Evolutionary conservation across 140 eudicot genomes (phyloP), one percentile per base, ranked within the genome.

Genomic region (Erigeron philadelphicus): DNA sequence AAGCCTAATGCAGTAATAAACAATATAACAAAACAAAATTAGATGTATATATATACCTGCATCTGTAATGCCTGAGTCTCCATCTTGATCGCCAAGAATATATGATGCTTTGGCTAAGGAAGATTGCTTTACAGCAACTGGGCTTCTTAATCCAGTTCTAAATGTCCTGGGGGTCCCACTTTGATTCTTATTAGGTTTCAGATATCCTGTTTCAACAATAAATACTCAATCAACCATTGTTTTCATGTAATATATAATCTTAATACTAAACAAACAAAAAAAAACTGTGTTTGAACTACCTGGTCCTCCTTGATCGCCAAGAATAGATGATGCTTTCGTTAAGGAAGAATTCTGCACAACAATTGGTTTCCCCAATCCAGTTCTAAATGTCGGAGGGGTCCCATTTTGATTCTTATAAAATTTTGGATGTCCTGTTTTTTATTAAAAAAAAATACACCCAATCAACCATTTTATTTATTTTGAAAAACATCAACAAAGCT

Each of bases 301-400:
- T 47, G 6, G 23, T 68, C 75, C 80, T 68, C 75, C 66, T 49
- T 65, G 57, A 73, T 76, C 83, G 35, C 82, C 84, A 47, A 84
- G 83, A 75, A 87, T 67, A 46, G 86, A 73, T 41, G 80, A 72
- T 9, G 97, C 88, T 81, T 72, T 86, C 0, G 80, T 75, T 52
- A 81, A 66, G 47, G 81, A 70, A 76, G 81, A 53, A 31, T 76
- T 72, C 53, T 76, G 62, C 66, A 63, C 76, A 12, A 18, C 76
- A 76, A 70, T 67, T 0, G 72, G 55, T 31, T 76, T 70, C 72
- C 68, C 67, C 60, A 64, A 70, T 70, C 72, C 81, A 55, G 59
- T 60, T 75, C 23, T 65, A 64, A 75, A 75, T 3, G 75, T 53
- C 2, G 64, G 69, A 58, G 17, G 11, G 62, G 38, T 72, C 13